Evolutionary conservation across 352 stramenopile genomes (phyloP).

Genomic region (Thalassiosira sp.): DNA sequence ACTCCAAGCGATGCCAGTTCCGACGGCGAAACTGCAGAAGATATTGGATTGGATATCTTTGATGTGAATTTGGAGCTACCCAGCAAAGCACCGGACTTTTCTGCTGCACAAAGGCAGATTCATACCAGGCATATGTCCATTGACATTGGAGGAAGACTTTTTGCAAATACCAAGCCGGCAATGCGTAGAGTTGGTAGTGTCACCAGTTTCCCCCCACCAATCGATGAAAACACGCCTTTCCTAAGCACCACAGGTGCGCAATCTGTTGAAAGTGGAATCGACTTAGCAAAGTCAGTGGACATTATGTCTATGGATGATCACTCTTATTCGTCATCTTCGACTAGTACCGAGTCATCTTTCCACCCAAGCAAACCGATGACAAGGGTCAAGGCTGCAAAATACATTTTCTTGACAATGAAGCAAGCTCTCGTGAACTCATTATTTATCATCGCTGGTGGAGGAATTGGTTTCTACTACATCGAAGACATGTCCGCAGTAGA

Average conservation of each 20-base stretch:
- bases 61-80: neutral
- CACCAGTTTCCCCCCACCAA: slow-evolving; percentile 1
- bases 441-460: slow-evolving; percentile 78
- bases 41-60: slow-evolving; percentile 33
- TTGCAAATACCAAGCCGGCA: slow-evolving; percentile 6
- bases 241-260: slow-evolving; percentile 3
- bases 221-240: slow-evolving; percentile 48
- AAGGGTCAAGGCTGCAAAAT: slow-evolving; percentile 72
- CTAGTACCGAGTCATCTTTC: slow-evolving; percentile 26
- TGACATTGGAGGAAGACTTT: slow-evolving; percentile 19
- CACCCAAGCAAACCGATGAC: slow-evolving; percentile 52
- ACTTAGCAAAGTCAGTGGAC: slow-evolving; percentile 10
- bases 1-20: slow-evolving; percentile 10
- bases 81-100: neutral
- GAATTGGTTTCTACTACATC: slow-evolving; percentile 81
- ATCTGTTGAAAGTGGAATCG: neutral
- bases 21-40: slow-evolving; percentile 5
- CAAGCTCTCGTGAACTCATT: slow-evolving; percentile 80
- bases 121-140: slow-evolving; percentile 62
- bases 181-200: slow-evolving; percentile 25
- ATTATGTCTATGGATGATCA: slow-evolving; percentile 23
- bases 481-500: slow-evolving; percentile 74
- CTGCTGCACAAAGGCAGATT: slow-evolving; percentile 14
- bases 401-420: slow-evolving; percentile 79
- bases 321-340: slow-evolving; percentile 38